phyloP scores from a whole-genome alignment of 2,329 filamentous ascomycete species.

The Lachnellula occidentalis region DNA sequence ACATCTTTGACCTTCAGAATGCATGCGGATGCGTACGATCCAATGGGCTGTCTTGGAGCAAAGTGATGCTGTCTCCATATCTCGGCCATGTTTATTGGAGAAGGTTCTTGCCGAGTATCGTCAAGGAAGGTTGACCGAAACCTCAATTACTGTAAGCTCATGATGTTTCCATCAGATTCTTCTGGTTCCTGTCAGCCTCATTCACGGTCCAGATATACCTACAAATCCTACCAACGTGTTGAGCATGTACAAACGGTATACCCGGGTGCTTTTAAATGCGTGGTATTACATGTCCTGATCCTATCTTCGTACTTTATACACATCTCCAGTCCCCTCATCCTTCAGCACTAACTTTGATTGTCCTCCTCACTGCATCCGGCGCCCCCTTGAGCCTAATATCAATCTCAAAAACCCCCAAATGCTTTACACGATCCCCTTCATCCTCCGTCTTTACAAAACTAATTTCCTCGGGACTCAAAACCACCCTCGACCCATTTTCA shows the following conservation, averaged over 20 bases:
- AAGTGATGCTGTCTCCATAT: too few species aligned
- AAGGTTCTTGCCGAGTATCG: too few species aligned
- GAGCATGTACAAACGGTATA: too few species aligned
- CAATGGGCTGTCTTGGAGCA: too few species aligned
- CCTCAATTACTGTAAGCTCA: too few species aligned
- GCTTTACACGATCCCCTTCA: constrained; percentile 42
- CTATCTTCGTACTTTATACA: not conserved
- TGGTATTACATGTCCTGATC: constrained; percentile 15
- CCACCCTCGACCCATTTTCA: constrained; percentile 44
- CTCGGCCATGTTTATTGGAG: too few species aligned
- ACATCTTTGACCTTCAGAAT: too few species aligned
- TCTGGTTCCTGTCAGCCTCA: too few species aligned
- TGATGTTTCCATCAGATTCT: too few species aligned
- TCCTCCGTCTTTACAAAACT: constrained; percentile 39
- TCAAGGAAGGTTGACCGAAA: too few species aligned
- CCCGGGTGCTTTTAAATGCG: not conserved
- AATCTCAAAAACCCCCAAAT: constrained; percentile 46
- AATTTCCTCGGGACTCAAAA: constrained; percentile 45
- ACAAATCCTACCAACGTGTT: too few species aligned
- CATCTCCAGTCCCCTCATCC: constrained; percentile 18
- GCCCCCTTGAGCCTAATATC: constrained; percentile 45
- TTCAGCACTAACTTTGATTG: constrained; percentile 37
- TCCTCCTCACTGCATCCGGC: constrained; percentile 36
- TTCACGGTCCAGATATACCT: not conserved
- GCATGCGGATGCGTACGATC: too few species aligned